These are phyloP conservation scores for Dipodascopsis uninucleata DNA, from an alignment of 805 yeast genomes.

Conservation along the genomic window DNA sequence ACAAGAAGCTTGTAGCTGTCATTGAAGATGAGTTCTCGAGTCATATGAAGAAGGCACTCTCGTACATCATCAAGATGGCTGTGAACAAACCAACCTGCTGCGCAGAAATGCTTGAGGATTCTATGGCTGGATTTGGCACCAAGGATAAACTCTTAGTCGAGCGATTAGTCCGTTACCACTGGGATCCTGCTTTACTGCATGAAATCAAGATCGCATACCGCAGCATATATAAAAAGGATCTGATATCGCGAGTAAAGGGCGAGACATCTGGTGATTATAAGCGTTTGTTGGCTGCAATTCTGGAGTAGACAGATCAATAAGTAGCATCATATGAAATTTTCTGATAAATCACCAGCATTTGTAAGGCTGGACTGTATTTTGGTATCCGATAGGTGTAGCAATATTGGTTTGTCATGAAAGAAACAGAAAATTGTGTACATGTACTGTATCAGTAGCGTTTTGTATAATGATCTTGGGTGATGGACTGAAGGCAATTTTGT, in stretches of 20 bases:
- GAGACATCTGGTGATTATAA: conserved; percentile 29
- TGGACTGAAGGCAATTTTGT: too few species aligned
- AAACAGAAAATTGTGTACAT: too few species aligned
- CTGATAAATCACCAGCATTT: too few species aligned
- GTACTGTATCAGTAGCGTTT: too few species aligned
- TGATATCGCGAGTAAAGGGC: conserved; percentile 25
- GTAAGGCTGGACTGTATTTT: too few species aligned
- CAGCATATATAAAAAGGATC: conserved; percentile 14
- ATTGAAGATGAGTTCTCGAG: conserved; percentile 28
- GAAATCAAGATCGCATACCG: conserved; percentile 24
- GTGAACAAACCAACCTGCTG: conserved; percentile 18
- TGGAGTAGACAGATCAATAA: too few species aligned
- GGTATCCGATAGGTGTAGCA: too few species aligned
- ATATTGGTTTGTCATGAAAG: too few species aligned
- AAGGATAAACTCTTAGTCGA: conserved; percentile 26
- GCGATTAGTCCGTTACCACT: conserved; percentile 27
- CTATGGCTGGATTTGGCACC: conserved; percentile 30
- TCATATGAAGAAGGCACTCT: conserved; percentile 29
- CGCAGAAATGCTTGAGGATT: conserved; percentile 27
- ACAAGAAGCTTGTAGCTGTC: conserved; percentile 18
- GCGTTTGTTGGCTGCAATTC: conserved; percentile 24
- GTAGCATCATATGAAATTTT: too few species aligned
- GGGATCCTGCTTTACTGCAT: conserved; percentile 23
- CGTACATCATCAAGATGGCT: conserved; percentile 26
- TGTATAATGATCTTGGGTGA: too few species aligned